Conservation (phyloP, 257 asterid species). For the Solanum megistacrolobum region DNA sequence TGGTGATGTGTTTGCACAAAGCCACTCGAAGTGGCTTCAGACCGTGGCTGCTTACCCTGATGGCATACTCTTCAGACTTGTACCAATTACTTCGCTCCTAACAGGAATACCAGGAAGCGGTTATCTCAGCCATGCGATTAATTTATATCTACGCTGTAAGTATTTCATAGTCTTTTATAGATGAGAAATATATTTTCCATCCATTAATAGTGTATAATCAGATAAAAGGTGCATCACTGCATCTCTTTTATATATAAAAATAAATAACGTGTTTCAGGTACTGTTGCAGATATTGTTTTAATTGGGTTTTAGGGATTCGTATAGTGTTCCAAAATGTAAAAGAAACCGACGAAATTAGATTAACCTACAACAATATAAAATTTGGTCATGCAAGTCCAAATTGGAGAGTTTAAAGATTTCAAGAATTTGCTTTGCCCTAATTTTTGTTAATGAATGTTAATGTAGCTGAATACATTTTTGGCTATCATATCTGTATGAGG, state of each 20-base stretch:
- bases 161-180: background rate
- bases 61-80: slow-evolving; percentile 79
- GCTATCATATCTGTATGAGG: background rate
- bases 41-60: slow-evolving; percentile 87
- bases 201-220: background rate
- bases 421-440: background rate
- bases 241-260: background rate
- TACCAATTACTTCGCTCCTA: slow-evolving; percentile 87
- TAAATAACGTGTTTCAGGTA: background rate
- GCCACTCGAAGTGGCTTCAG: slow-evolving; percentile 99
- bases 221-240: background rate
- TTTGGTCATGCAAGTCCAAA: background rate
- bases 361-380: background rate
- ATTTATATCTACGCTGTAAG: slow-evolving; percentile 86
- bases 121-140: slow-evolving; percentile 96
- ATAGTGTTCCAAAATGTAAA: background rate
- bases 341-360: background rate
- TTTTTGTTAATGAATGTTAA: background rate
- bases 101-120: slow-evolving; percentile 99
- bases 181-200: background rate
- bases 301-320: background rate
- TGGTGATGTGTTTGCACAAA: slow-evolving; percentile 92
- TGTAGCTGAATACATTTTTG: background rate
- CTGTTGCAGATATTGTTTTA: background rate
- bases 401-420: background rate